A percentile compares a stretch with the other conserved stretches of the same genome.
Evolutionary conservation across 1,139 yeast genomes (phyloP).

Genomic region (Scheffersomyces parashehatae): DNA sequence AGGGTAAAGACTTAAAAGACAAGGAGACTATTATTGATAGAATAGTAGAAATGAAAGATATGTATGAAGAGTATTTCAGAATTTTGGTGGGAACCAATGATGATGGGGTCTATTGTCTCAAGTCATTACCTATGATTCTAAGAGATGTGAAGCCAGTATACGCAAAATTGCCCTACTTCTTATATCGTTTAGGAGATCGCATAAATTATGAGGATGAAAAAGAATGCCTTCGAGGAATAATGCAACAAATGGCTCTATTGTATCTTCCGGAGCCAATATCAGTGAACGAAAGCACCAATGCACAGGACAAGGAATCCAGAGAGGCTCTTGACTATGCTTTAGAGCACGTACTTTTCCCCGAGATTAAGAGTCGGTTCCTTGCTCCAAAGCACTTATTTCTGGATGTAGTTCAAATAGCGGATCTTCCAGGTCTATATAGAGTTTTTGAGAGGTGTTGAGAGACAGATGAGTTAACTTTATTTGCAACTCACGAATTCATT

Average conservation of each 20-base stretch:
- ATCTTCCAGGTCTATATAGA: constrained; percentile 83
- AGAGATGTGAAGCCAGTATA: constrained; percentile 63
- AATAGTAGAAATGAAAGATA: constrained; percentile 58
- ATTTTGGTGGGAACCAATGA: constrained; percentile 40
- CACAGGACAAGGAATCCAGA: constrained; percentile 11
- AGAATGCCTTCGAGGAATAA: constrained; percentile 62
- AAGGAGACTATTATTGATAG: constrained; percentile 19
- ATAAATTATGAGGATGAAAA: constrained; percentile 70
- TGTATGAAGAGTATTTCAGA: constrained; percentile 79
- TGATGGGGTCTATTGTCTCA: constrained; percentile 33
- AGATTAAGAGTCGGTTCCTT: constrained; percentile 59
- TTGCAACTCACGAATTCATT: too few relatives aligned
- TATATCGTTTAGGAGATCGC: constrained; percentile 58
- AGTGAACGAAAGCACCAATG: not conserved
- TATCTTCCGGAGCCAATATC: constrained; percentile 63
- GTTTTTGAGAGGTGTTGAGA: constrained; percentile 86
- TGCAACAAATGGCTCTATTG: constrained; percentile 69
- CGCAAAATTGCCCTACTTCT: constrained; percentile 64
- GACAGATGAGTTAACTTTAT: too few relatives aligned
- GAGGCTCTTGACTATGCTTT: constrained; percentile 33
- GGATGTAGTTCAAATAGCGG: constrained; percentile 82
- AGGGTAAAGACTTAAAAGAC: constrained; percentile 19
- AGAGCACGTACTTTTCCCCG: constrained; percentile 67
- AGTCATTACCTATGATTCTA: constrained; percentile 66
- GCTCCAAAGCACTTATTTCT: constrained; percentile 57